phyloP scores from a whole-genome alignment of 768 basidiomycete species.

The Boletus sp. region DNA sequence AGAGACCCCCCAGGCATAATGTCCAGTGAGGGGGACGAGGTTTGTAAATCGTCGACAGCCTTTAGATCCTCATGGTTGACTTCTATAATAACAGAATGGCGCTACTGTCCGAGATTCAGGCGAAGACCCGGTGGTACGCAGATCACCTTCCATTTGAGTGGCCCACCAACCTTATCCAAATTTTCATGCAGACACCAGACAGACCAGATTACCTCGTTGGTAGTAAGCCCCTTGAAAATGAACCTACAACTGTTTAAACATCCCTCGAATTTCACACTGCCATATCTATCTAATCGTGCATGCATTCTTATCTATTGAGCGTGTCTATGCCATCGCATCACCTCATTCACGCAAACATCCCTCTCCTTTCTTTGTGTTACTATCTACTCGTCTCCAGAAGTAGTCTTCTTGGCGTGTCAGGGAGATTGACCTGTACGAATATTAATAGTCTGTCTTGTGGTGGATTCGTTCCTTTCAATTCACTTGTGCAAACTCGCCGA shows the following conservation, averaged over 20 bases:
- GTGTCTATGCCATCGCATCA: constrained; percentile 2
- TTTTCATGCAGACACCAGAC: background rate
- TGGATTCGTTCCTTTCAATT: background rate
- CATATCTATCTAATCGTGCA: background rate
- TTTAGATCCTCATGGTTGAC: background rate
- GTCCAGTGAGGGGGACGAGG: background rate
- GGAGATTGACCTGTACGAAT: constrained; percentile 1
- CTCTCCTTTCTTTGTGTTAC: background rate
- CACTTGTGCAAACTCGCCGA: background rate
- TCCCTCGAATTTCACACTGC: background rate
- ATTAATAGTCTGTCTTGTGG: background rate
- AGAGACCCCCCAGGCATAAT: background rate
- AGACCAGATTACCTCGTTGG: constrained; percentile 7
- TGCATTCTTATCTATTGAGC: background rate
- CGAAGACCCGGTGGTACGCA: constrained; percentile 7
- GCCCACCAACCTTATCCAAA: background rate
- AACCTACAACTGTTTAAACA: background rate
- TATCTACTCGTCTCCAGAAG: background rate
- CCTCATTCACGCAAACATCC: background rate
- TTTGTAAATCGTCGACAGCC: background rate
- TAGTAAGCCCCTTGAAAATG: constrained; percentile 1
- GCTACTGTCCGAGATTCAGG: background rate
- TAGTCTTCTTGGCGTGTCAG: background rate
- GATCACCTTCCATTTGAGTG: background rate
- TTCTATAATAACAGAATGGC: background rate